Conservation (phyloP, 208 protist genomes). For the Wallacemonas sp. region DNA sequence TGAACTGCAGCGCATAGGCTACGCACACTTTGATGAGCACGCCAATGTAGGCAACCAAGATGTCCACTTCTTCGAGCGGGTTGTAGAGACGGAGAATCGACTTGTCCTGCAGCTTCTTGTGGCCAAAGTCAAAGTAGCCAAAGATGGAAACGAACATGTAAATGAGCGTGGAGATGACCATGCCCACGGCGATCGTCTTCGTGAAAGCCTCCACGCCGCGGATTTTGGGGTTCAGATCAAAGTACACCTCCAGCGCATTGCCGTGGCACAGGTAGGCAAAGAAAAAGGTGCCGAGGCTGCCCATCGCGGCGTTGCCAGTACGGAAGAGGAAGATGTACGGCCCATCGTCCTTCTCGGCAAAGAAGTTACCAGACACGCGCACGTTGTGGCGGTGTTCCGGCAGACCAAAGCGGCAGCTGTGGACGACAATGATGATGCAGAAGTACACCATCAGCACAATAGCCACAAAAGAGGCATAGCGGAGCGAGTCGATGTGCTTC, state of each 20-base stretch:
- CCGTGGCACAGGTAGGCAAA: conserved; percentile 71
- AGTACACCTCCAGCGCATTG: conserved; percentile 49
- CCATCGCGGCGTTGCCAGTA: conserved; percentile 37
- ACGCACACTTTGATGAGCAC: conserved; percentile 63
- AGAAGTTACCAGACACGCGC: conserved; percentile 9
- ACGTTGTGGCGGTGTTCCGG: conserved; percentile 6
- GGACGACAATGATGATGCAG: conserved; percentile 38
- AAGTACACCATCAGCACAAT: conserved; percentile 51
- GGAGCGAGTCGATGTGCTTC: conserved; percentile 65
- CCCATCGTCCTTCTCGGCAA: not conserved
- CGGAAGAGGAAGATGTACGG: conserved; percentile 36
- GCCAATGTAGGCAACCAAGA: conserved; percentile 47
- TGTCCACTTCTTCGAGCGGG: conserved; percentile 34
- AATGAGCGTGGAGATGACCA: conserved; percentile 49
- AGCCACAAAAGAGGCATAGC: conserved; percentile 47
- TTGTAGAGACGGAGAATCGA: conserved; percentile 59
- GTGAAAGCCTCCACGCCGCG: conserved; percentile 31
- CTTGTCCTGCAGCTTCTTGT: conserved; percentile 19
- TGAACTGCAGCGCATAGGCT: conserved; percentile 42
- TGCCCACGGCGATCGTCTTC: conserved; percentile 32
- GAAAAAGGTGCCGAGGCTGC: conserved; percentile 40
- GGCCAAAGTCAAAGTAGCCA: conserved; percentile 70
- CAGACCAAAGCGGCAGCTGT: conserved; percentile 22
- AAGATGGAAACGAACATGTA: conserved; percentile 56
- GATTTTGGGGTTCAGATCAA: conserved; percentile 38